Evolutionary conservation across 306 rosid genomes (phyloP).

Genomic region (Trichosanthes cucumerina): DNA sequence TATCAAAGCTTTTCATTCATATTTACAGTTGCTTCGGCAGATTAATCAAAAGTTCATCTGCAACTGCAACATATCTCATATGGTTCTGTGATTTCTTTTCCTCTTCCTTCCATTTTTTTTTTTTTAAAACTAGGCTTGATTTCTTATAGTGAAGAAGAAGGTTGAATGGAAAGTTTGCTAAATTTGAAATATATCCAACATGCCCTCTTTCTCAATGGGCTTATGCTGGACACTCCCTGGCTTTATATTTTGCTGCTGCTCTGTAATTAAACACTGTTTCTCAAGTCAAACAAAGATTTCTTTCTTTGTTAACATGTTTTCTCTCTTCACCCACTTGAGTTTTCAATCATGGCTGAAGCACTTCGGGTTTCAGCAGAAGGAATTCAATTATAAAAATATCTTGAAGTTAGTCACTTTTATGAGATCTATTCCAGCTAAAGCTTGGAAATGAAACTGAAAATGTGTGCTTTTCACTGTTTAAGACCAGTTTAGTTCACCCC

Average conservation of each 20-base stretch:
- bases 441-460: conserved; percentile 3
- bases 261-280: not conserved
- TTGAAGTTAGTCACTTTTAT: not conserved
- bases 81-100: not conserved
- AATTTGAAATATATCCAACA: not conserved
- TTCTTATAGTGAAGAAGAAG: not conserved
- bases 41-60: not conserved
- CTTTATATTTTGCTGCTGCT: not conserved
- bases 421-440: not conserved
- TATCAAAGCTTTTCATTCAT: not conserved
- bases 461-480: not conserved
- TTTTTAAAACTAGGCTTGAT: not conserved
- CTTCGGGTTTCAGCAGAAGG: not conserved
- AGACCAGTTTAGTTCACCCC: not conserved
- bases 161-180: not conserved
- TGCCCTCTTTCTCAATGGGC: not conserved
- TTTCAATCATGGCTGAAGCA: not conserved
- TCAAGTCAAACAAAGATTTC: not conserved
- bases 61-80: not conserved
- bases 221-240: not conserved
- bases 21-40: not conserved
- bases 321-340: not conserved
- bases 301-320: not conserved
- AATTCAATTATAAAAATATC: not conserved
- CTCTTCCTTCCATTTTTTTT: not conserved